A percentile compares a stretch with the other conserved stretches of the same genome.
Conservation (phyloP, 352 stramenopile species). For the Pythium insidiosum region DNA sequence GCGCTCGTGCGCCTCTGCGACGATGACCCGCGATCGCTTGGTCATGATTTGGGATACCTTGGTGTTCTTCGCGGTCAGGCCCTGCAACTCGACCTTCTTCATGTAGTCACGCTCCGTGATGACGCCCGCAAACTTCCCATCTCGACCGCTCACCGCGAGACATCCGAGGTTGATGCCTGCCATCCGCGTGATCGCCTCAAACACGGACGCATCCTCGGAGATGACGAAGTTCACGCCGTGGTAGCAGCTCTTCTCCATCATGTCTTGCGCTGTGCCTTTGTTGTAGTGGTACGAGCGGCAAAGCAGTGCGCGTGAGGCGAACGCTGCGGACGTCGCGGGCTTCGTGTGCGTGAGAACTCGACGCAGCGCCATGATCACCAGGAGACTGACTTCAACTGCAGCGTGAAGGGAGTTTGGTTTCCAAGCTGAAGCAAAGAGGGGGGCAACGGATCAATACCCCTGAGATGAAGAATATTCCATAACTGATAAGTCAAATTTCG, state of each 20-base stretch:
- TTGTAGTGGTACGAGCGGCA: conserved; percentile 47
- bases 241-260: conserved; percentile 93
- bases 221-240: conserved; percentile 94
- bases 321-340: not conserved
- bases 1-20: conserved; percentile 79
- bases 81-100: conserved; percentile 93
- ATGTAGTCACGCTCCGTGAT: conserved; percentile 95
- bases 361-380: not conserved
- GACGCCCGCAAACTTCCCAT: conserved; percentile 88
- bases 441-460: no score
- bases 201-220: conserved; percentile 87
- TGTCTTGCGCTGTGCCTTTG: conserved; percentile 83
- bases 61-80: conserved; percentile 79
- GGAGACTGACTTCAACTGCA: no score
- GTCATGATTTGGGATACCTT: conserved; percentile 93
- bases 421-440: no score
- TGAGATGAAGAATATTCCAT: no score
- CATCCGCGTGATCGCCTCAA: conserved; percentile 94
- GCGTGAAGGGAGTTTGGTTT: no score
- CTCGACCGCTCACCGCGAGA: conserved; percentile 84
- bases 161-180: conserved; percentile 90
- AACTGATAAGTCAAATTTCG: no score
- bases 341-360: not conserved
- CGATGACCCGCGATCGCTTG: conserved; percentile 85
- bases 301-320: conserved; percentile 2